Conservation (phyloP, 805 yeast species). For the Hanseniaspora clermontiae region DNA sequence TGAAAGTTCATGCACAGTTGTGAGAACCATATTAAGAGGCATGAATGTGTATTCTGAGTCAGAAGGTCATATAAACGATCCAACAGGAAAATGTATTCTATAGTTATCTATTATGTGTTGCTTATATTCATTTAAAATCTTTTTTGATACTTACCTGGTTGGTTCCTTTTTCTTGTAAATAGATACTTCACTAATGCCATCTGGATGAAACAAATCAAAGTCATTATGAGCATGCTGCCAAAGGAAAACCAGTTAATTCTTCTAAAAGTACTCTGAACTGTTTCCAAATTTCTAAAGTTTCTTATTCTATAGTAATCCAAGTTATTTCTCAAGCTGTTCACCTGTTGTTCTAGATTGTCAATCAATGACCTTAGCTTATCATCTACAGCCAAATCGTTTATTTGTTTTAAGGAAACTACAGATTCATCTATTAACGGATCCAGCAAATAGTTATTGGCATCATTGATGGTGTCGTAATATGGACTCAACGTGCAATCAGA, state of each 20-base stretch:
- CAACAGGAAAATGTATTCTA: slow-evolving; percentile 48
- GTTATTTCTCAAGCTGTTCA: slow-evolving; percentile 43
- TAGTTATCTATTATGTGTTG: slow-evolving; percentile 29
- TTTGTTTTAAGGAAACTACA: slow-evolving; percentile 16
- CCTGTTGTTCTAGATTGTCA: slow-evolving; percentile 41
- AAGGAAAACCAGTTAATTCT: slow-evolving; percentile 56
- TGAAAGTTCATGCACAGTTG: slow-evolving; percentile 56
- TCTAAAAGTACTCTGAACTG: slow-evolving; percentile 52
- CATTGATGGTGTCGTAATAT: slow-evolving; percentile 14
- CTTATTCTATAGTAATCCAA: slow-evolving; percentile 80
- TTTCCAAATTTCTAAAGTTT: slow-evolving; percentile 77
- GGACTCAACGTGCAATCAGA: slow-evolving; percentile 23
- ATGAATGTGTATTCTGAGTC: slow-evolving; percentile 42
- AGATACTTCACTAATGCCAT: slow-evolving; percentile 48
- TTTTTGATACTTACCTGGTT: slow-evolving; percentile 25
- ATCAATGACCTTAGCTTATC: slow-evolving; percentile 21
- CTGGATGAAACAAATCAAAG: slow-evolving; percentile 59
- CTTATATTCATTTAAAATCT: neutral
- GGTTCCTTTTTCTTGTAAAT: slow-evolving; percentile 61
- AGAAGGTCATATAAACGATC: slow-evolving; percentile 41
- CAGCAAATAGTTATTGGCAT: slow-evolving; percentile 1
- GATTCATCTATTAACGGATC: slow-evolving; percentile 13
- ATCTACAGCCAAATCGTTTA: slow-evolving; percentile 16
- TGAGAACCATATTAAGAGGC: slow-evolving; percentile 74
- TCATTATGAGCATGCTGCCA: slow-evolving; percentile 50